These are phyloP conservation scores for Wallacemonas rigidus DNA, from an alignment of 208 protist genomes.

Conservation along the genomic window DNA sequence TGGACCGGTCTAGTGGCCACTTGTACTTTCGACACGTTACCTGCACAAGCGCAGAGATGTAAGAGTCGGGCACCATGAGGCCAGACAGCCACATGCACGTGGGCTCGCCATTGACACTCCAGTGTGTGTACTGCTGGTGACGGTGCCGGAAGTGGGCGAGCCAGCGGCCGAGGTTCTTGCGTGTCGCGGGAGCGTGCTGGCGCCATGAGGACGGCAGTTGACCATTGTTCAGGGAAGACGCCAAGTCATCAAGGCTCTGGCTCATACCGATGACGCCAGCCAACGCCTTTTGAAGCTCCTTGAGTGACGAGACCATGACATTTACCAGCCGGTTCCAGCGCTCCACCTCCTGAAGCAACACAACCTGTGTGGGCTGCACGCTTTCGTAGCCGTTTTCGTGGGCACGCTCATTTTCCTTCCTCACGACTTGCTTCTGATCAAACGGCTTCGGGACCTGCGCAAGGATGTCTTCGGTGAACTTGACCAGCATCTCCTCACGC, in stretches of 20 bases:
- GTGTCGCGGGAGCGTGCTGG: conserved; percentile 92
- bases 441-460: conserved; percentile 92
- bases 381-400: conserved; percentile 60
- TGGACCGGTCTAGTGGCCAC: conserved; percentile 98
- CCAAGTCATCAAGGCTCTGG: conserved; percentile 95
- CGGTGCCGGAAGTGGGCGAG: conserved; percentile 95
- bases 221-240: conserved; percentile 93
- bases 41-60: conserved; percentile 98
- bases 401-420: conserved; percentile 73
- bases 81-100: conserved; percentile 98
- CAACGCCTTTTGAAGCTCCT: conserved; percentile 96
- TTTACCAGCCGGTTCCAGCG: conserved; percentile 96
- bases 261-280: conserved; percentile 98
- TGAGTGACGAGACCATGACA: conserved; percentile 92
- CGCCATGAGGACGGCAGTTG: conserved; percentile 95
- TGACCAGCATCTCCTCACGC: conserved; percentile 88
- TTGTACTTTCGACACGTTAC: conserved; percentile 96
- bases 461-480: conserved; percentile 90
- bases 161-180: conserved; percentile 96
- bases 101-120: conserved; percentile 95
- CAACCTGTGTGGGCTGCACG: conserved; percentile 95
- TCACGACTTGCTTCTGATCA: conserved; percentile 84
- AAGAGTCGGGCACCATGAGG: conserved; percentile 98
- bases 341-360: conserved; percentile 99
- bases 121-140: conserved; percentile 94